phyloP scores from a whole-genome alignment of 202 grass and related monocot species.

The Hordeum pubiflorum region DNA sequence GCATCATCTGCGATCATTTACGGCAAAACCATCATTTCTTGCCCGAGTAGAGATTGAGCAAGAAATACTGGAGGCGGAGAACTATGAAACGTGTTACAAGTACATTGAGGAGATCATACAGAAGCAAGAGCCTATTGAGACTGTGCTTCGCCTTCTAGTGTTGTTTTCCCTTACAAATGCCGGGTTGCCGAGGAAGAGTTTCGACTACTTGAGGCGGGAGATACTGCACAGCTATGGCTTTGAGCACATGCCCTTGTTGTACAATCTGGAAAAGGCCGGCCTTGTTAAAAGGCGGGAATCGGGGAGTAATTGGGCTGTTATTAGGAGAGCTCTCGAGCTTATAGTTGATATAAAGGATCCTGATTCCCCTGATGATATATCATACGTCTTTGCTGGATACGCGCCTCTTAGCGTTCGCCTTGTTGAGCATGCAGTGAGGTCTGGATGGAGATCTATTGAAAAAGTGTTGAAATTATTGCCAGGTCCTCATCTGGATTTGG shows the following conservation, averaged over 20 bases:
- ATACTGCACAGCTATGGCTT: constrained; percentile 98
- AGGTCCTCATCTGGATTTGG: constrained; percentile 83
- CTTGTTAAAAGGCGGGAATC: constrained; percentile 83
- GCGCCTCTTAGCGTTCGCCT: constrained; percentile 96
- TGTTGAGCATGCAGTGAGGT: constrained; percentile 84
- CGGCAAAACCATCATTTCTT: constrained; percentile 77
- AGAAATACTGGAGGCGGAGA: constrained; percentile 68
- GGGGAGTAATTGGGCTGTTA: constrained; percentile 64
- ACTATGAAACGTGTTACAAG: constrained; percentile 78
- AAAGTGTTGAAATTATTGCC: constrained; percentile 71
- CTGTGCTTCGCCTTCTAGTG: constrained; percentile 68
- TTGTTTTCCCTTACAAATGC: constrained; percentile 85
- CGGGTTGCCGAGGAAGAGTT: constrained; percentile 77
- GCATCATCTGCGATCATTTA: constrained; percentile 89
- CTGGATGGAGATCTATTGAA: constrained; percentile 90
- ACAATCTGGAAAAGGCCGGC: constrained; percentile 81
- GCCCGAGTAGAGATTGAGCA: constrained; percentile 80
- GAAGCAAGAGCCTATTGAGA: constrained; percentile 81
- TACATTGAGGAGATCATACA: constrained; percentile 98
- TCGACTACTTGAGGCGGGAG: constrained; percentile 83
- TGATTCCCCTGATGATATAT: constrained; percentile 55
- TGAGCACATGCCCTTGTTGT: constrained; percentile 71
- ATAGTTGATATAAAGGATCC: constrained; percentile 81
- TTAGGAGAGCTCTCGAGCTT: constrained; percentile 67
- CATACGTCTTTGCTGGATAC: constrained; percentile 95